phyloP scores from a whole-genome alignment of 2,329 filamentous ascomycete species.

The Fusarium sp. region DNA sequence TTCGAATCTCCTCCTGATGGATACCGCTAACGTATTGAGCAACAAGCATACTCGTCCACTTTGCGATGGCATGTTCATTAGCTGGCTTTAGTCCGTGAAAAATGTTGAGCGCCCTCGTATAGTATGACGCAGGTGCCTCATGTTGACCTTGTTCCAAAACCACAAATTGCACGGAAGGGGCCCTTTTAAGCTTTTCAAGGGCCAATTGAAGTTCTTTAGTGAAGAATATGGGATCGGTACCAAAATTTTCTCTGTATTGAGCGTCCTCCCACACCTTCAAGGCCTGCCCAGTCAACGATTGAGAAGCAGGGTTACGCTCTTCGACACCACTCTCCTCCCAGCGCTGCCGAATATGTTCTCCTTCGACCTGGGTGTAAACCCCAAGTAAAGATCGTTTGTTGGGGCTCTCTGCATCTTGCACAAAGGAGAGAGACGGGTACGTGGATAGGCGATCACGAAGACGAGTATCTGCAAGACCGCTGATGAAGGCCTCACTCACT shows the following conservation, averaged over 20 bases:
- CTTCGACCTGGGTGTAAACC: constrained; percentile 64
- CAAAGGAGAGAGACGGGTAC: constrained; percentile 59
- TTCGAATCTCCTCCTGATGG: constrained; percentile 55
- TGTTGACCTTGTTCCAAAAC: constrained; percentile 62
- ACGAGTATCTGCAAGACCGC: constrained; percentile 59
- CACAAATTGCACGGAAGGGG: constrained; percentile 63
- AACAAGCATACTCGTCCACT: constrained; percentile 42
- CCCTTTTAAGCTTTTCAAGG: constrained; percentile 59
- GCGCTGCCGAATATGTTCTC: constrained; percentile 61
- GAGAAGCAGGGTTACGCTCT: constrained; percentile 25
- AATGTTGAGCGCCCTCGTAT: constrained; percentile 50
- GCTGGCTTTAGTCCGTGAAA: constrained; percentile 26
- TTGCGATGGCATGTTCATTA: neutral
- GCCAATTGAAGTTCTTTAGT: constrained; percentile 62
- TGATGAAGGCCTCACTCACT: constrained; percentile 63
- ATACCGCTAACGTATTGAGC: constrained; percentile 64
- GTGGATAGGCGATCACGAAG: constrained; percentile 56
- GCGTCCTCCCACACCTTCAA: constrained; percentile 59
- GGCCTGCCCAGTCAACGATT: constrained; percentile 45
- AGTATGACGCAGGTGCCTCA: constrained; percentile 62
- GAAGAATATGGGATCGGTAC: constrained; percentile 58
- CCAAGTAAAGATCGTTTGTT: constrained; percentile 62
- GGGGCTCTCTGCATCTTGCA: constrained; percentile 35
- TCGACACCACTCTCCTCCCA: constrained; percentile 42
- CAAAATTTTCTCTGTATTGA: constrained; percentile 52